These are phyloP conservation scores for Prunus mume DNA, from an alignment of 306 rosid genomes.

Conservation along the genomic window DNA sequence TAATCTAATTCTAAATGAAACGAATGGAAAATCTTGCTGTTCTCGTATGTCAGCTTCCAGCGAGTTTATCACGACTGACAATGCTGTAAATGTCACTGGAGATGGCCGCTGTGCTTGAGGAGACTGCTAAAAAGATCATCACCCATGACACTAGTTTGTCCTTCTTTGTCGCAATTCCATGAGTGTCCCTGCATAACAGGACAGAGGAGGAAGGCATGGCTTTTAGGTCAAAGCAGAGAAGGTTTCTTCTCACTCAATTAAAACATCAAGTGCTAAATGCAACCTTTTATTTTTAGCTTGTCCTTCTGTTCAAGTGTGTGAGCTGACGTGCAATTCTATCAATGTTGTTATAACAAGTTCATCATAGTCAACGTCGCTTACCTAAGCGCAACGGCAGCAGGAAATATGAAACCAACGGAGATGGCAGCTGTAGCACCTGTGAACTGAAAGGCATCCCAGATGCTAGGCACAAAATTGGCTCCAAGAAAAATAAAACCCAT, in stretches of 20 bases:
- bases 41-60: conserved; percentile 24
- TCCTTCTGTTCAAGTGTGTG: too few species aligned
- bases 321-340: background rate
- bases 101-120: conserved; percentile 60
- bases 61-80: conserved; percentile 24
- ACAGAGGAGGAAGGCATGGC: background rate
- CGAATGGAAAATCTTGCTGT: background rate
- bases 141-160: conserved; percentile 52
- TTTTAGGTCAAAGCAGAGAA: too few species aligned
- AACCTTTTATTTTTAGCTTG: background rate
- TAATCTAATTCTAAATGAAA: background rate
- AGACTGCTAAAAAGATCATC: conserved; percentile 58
- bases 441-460: conserved; percentile 85
- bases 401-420: conserved; percentile 59
- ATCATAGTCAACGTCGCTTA: conserved; percentile 12
- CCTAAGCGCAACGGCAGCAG: conserved; percentile 65
- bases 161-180: conserved; percentile 58
- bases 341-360: background rate
- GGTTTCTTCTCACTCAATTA: background rate
- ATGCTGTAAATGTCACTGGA: conserved; percentile 55
- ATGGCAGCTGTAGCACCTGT: conserved; percentile 76
- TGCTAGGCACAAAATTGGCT: conserved; percentile 68
- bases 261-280: background rate
- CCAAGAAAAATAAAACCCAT: conserved; percentile 58
- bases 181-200: conserved; percentile 48